Conservation (phyloP, 768 basidiomycete genomes). For the Boletus subcaerulescens region DNA sequence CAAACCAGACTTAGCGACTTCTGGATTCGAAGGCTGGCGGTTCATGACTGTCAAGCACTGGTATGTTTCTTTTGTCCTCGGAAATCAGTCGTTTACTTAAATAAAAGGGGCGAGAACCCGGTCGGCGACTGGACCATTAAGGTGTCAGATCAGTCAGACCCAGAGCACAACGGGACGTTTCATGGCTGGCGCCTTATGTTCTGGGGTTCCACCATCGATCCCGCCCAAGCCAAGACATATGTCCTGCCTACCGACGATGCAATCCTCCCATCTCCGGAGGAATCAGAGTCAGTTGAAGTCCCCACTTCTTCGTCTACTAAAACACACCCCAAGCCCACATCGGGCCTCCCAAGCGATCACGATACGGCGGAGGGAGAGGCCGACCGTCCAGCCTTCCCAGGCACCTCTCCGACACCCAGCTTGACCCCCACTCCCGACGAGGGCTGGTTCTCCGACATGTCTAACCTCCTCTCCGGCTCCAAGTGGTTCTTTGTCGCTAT, state of each 20-base stretch:
- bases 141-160: slow-evolving; percentile 77
- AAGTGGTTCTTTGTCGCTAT: slow-evolving; percentile 90
- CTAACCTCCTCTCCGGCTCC: slow-evolving; percentile 66
- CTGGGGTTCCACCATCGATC: slow-evolving; percentile 86
- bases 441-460: slow-evolving; percentile 83
- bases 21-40: slow-evolving; percentile 92
- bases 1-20: slow-evolving; percentile 54
- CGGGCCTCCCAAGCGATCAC: slow-evolving; percentile 83
- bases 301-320: slow-evolving; percentile 50
- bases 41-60: slow-evolving; percentile 99
- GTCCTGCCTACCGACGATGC: slow-evolving; percentile 54
- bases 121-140: slow-evolving; percentile 86
- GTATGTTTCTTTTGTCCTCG: slow-evolving; percentile 39
- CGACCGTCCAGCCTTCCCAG: slow-evolving; percentile 65
- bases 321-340: slow-evolving; percentile 80
- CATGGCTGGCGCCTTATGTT: slow-evolving; percentile 90
- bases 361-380: slow-evolving; percentile 78
- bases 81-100: slow-evolving; percentile 12
- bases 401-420: slow-evolving; percentile 35
- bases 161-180: slow-evolving; percentile 60
- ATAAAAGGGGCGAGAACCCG: slow-evolving; percentile 84
- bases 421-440: slow-evolving; percentile 65
- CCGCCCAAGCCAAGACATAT: slow-evolving; percentile 60
- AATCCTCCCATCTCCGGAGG: slow-evolving; percentile 46
- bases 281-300: slow-evolving; percentile 37